These are phyloP conservation scores for Phytophthora ramorum DNA, from an alignment of 352 stramenopile species.

Conservation along the genomic window DNA sequence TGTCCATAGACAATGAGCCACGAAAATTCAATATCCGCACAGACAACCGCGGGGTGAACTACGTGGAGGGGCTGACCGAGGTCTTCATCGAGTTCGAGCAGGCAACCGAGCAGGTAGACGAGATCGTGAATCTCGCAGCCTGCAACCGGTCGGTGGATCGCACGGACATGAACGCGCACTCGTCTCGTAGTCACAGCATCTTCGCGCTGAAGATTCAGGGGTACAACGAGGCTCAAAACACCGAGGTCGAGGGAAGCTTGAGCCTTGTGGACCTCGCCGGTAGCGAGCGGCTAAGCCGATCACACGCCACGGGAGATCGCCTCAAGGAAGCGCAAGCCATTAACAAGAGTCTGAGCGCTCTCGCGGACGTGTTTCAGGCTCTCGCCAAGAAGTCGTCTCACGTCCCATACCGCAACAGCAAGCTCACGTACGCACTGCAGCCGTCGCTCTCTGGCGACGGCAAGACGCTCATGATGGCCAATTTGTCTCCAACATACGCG, in stretches of 20 bases:
- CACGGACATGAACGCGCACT: slow-evolving; percentile 99
- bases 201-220: slow-evolving; percentile 96
- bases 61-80: slow-evolving; percentile 90
- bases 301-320: slow-evolving; percentile 88
- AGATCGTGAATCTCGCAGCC: slow-evolving; percentile 90
- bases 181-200: slow-evolving; percentile 97
- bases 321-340: slow-evolving; percentile 98
- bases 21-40: slow-evolving; percentile 87
- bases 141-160: slow-evolving; percentile 96
- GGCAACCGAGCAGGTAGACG: slow-evolving; percentile 88
- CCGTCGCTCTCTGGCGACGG: slow-evolving; percentile 98
- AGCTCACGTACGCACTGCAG: slow-evolving; percentile 99
- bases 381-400: slow-evolving; percentile 96
- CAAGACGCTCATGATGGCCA: slow-evolving; percentile 99
- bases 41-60: slow-evolving; percentile 82
- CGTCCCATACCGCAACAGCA: slow-evolving; percentile 98
- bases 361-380: slow-evolving; percentile 99
- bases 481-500: slow-evolving; percentile 95
- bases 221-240: slow-evolving; percentile 89
- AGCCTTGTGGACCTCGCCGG: slow-evolving; percentile 95
- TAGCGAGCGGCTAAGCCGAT: slow-evolving; percentile 96
- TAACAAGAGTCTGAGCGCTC: slow-evolving; percentile 98
- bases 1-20: slow-evolving; percentile 70
- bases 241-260: slow-evolving; percentile 92
- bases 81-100: slow-evolving; percentile 76